Percentiles rank a stretch among this genome's conserved stretches.
These are phyloP conservation scores for Fusarium sterilihyphosum DNA, from an alignment of 2,329 filamentous ascomycete genomes.

Conservation along the genomic window DNA sequence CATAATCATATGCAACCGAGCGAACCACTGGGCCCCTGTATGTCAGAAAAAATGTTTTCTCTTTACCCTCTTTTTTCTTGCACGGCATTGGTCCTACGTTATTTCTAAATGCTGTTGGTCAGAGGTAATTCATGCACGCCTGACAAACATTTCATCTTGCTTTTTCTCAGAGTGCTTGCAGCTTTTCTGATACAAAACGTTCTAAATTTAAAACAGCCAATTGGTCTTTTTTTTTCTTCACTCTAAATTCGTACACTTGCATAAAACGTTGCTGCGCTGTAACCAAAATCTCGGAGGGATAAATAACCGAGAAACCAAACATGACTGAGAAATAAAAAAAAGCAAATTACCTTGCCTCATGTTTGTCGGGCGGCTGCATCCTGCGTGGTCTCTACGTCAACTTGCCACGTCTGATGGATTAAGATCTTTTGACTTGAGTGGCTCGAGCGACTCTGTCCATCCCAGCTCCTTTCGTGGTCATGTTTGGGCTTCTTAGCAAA, in stretches of 20 bases:
- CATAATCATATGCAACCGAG: conserved; percentile 9
- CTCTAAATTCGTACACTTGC: conserved; percentile 1
- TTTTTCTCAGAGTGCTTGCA: conserved; percentile 7
- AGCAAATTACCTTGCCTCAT: neutral
- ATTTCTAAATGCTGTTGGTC: neutral
- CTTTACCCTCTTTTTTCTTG: neutral
- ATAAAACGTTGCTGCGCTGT: conserved; percentile 3
- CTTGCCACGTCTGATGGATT: conserved; percentile 44
- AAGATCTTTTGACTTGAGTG: conserved; percentile 45
- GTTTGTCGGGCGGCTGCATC: neutral
- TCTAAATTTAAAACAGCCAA: neutral
- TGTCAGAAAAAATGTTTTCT: neutral
- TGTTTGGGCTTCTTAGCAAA: neutral
- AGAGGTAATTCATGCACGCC: neutral
- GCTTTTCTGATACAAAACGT: neutral
- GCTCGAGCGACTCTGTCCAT: conserved; percentile 35
- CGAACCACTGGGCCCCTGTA: neutral
- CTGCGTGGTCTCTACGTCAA: conserved; percentile 39
- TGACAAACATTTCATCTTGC: neutral
- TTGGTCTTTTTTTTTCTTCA: neutral
- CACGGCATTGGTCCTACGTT: neutral
- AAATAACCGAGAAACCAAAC: neutral
- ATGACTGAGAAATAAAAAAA: neutral
- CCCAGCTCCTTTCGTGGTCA: conserved; percentile 16
- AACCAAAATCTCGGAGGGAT: neutral